Evolutionary conservation across 345 rosid species (phyloP), one percentile per base, ranked within the genome.

Genomic region (Nephelium lappaceum): DNA sequence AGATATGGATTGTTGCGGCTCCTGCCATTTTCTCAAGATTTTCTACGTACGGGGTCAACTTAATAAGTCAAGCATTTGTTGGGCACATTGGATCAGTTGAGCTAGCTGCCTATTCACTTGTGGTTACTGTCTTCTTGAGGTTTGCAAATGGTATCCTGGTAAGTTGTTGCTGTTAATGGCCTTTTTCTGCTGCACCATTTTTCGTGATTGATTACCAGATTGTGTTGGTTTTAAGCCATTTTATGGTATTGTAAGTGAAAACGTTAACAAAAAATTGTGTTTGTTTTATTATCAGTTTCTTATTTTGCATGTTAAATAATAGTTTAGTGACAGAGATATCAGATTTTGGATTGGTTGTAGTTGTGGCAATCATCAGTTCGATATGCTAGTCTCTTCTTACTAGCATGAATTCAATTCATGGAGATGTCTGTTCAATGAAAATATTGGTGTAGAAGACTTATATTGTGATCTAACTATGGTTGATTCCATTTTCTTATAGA

Each of bases 1-100:
- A 85, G 89, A 73, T 90, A 51, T 92, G 97, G 98, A 53, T 73
- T 14, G 89, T 94, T 1, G 95, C 95, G 5, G 97, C 78, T 0
- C 98, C 97, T 15, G 97, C 97, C 6, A 91, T 90, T 74, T 91
- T 94, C 84, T 86, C 94, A 0, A 84, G 90, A 68, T 84, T 91
- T 71, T 91, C 97, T 3, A 87, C 92, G 16, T 91, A 86, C 2
- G 97, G 95, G 11, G 75, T 87, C 16, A 78, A 78, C 31, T 67
- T 92, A 3, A 75, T 92, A 76, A 92, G 80, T 60, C 97, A 91
- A 77, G 95, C 92, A 5, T 93, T 91, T 68, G 75, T 91, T 9
- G 98, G 98, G 0, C 98, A 90, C 70, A 82, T 92, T 72, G 93
- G 98, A 31, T 43, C 93, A 0, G 82, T 81, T 0, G 86, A 94